These are phyloP conservation scores for Phlegmacium glaucopus DNA, from an alignment of 768 basidiomycete species.

Conservation along the genomic window DNA sequence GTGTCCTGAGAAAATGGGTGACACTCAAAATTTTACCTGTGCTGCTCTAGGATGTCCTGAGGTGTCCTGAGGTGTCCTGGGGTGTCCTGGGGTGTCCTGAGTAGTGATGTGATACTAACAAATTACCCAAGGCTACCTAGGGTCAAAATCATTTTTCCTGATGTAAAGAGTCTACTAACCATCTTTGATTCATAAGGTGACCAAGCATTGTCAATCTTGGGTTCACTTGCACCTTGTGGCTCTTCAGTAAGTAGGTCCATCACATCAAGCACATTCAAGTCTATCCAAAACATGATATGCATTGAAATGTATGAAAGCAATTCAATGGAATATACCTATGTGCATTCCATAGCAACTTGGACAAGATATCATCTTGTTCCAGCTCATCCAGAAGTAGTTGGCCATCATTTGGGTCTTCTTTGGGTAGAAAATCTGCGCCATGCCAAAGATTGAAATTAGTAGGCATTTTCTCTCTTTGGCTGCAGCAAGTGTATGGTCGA, in stretches of 20 bases:
- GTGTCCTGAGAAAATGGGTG: too few relatives aligned
- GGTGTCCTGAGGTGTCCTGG: too few relatives aligned
- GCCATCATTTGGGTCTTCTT: slow-evolving; percentile 7
- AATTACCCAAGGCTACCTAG: too few relatives aligned
- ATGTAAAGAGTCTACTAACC: slow-evolving; percentile 6
- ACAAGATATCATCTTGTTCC: slow-evolving; percentile 6
- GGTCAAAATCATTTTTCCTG: too few relatives aligned
- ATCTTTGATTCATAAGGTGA: slow-evolving; percentile 10
- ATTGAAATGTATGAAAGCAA: too few relatives aligned
- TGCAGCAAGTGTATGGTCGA: slow-evolving; percentile 11
- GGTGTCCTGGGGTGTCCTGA: too few relatives aligned
- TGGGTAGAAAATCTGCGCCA: slow-evolving; percentile 8
- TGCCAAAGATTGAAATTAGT: slow-evolving; percentile 5
- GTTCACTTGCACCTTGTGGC: slow-evolving; percentile 1
- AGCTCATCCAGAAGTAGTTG: slow-evolving; percentile 8
- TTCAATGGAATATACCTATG: background rate
- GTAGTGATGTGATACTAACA: too few relatives aligned
- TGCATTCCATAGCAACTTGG: slow-evolving; percentile 7
- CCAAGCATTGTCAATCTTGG: slow-evolving; percentile 4
- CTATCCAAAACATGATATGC: background rate
- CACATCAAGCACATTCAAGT: slow-evolving; percentile 1
- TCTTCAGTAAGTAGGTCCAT: slow-evolving; percentile 4
- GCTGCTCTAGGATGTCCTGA: too few relatives aligned
- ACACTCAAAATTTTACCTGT: too few relatives aligned
- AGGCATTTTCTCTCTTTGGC: slow-evolving; percentile 11